Conservation (phyloP, 2,329 filamentous ascomycete genomes). For the Alternaria sp. region DNA sequence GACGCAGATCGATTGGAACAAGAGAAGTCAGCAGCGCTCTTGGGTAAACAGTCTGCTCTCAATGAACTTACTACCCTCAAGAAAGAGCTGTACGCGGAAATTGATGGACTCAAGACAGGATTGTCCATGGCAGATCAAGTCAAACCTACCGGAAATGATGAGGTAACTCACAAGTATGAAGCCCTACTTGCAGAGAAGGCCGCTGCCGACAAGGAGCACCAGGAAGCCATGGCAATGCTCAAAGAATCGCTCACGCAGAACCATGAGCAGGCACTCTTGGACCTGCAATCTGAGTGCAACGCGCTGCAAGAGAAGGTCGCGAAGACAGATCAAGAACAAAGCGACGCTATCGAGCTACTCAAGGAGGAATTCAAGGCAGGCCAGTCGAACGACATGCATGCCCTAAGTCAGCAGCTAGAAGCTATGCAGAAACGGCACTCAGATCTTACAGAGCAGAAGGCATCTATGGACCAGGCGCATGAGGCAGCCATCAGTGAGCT, state of each 20-base stretch:
- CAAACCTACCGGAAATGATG: conserved; percentile 27
- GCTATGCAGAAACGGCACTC: conserved; percentile 38
- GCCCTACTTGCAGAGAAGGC: conserved; percentile 38
- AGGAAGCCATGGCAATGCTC: conserved; percentile 37
- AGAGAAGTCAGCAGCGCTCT: conserved; percentile 35
- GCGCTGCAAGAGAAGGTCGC: conserved; percentile 34
- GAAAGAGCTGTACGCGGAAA: conserved; percentile 32
- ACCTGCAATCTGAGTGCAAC: conserved; percentile 40
- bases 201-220: conserved; percentile 40
- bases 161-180: conserved; percentile 42
- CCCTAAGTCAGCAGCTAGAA: conserved; percentile 40
- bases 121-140: conserved; percentile 29
- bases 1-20: conserved; percentile 39
- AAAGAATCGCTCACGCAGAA: conserved; percentile 40
- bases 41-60: conserved; percentile 37
- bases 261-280: conserved; percentile 34
- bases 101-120: conserved; percentile 35
- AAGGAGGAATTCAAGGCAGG: conserved; percentile 42
- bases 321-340: conserved; percentile 42
- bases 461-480: conserved; percentile 41
- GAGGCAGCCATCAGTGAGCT: conserved; percentile 50
- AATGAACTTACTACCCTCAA: conserved; percentile 38
- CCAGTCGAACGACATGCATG: conserved; percentile 39
- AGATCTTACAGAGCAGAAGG: conserved; percentile 43
- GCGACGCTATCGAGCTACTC: conserved; percentile 43